These are phyloP conservation scores for Cymbopogon flexuosus DNA, from an alignment of 202 grass and related monocot genomes.

Conservation along the genomic window DNA sequence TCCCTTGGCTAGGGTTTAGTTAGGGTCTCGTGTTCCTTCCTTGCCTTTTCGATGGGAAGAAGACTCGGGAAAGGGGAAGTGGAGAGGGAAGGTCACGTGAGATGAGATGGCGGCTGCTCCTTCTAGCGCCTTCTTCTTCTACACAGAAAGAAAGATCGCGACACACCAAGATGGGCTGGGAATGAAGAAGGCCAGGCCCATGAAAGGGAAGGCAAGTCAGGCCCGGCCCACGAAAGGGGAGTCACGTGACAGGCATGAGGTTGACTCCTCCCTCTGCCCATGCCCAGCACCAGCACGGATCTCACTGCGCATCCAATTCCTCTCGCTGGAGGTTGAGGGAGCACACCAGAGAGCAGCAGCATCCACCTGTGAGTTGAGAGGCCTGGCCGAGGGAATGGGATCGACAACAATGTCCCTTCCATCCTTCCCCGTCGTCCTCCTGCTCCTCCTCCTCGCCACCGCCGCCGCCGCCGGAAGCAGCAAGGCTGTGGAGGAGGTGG, in stretches of 20 bases:
- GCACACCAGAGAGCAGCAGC: neutral
- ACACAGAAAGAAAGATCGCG: too few relatives aligned
- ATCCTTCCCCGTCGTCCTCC: constrained; percentile 6
- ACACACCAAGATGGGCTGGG: too few relatives aligned
- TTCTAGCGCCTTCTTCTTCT: neutral
- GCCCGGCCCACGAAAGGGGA: too few relatives aligned
- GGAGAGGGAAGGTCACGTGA: too few relatives aligned
- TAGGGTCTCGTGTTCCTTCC: neutral
- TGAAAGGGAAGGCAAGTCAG: too few relatives aligned
- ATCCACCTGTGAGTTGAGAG: neutral
- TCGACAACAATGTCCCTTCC: neutral
- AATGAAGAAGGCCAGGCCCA: too few relatives aligned
- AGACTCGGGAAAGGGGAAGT: too few relatives aligned
- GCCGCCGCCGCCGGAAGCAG: neutral
- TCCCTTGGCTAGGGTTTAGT: neutral
- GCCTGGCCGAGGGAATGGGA: neutral
- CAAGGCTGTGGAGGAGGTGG: neutral
- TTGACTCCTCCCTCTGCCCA: neutral
- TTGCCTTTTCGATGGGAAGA: neutral
- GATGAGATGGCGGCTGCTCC: neutral
- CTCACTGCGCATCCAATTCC: neutral
- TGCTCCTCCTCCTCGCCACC: neutral
- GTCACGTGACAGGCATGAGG: too few relatives aligned
- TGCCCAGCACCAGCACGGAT: neutral
- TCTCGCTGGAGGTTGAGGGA: neutral